phyloP scores from a whole-genome alignment of 345 rosid genomes.

The Populus alba region DNA sequence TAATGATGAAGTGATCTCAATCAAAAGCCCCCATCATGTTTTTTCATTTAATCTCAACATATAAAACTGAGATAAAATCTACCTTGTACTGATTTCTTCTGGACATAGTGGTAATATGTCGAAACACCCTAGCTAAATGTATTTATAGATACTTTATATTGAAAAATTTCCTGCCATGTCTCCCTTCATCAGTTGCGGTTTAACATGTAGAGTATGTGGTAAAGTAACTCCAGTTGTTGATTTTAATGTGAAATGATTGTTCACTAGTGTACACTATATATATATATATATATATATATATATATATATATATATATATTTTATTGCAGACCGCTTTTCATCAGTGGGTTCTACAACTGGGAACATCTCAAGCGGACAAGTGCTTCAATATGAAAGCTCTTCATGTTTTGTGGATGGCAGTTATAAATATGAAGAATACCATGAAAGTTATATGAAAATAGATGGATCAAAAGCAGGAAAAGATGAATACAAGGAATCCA shows the following conservation, averaged over 20 bases:
- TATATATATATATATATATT: too few species aligned
- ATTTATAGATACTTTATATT: too few species aligned
- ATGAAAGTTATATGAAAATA: constrained; percentile 59
- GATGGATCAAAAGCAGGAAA: constrained; percentile 40
- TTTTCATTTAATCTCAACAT: too few species aligned
- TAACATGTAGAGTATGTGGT: neutral
- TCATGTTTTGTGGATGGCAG: constrained; percentile 49
- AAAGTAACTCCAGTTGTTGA: neutral
- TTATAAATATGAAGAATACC: constrained; percentile 63
- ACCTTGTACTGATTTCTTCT: too few species aligned
- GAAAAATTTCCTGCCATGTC: too few species aligned
- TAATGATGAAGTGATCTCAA: too few species aligned
- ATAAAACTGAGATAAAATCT: too few species aligned
- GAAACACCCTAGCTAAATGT: too few species aligned
- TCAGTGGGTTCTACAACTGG: constrained; percentile 34
- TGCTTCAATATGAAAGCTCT: constrained; percentile 70
- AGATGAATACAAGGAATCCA: constrained; percentile 40
- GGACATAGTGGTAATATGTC: too few species aligned
- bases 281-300: neutral
- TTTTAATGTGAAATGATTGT: neutral
- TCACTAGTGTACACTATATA: neutral
- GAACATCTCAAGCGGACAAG: constrained; percentile 50
- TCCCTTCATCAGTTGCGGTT: neutral
- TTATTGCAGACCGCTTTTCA: constrained; percentile 50
- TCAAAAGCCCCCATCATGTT: too few species aligned